Evolutionary conservation across 306 rosid genomes (phyloP).

Genomic region (Spatholobus suberectus): DNA sequence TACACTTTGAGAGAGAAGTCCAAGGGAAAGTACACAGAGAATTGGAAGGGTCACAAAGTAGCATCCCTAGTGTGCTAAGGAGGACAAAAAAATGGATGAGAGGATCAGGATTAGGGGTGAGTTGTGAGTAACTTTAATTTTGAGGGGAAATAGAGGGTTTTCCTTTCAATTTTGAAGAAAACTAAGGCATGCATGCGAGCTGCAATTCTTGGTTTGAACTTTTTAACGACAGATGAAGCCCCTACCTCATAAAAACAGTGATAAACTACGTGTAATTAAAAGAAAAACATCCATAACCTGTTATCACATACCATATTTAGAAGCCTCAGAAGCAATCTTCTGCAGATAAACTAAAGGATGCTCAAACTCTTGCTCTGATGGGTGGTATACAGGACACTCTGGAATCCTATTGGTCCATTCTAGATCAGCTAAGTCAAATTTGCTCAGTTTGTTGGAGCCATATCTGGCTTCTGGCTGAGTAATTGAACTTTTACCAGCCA

Average conservation of each 20-base stretch:
- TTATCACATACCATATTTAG: conserved; percentile 47
- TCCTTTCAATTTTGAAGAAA: neutral
- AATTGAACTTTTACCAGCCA: neutral
- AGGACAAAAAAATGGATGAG: neutral
- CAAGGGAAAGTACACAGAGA: neutral
- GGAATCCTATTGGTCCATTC: conserved; percentile 46
- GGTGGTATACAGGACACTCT: conserved; percentile 46
- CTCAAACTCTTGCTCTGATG: conserved; percentile 50
- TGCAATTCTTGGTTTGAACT: too few species aligned
- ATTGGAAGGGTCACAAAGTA: neutral
- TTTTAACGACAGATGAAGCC: too few species aligned
- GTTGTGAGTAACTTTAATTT: neutral
- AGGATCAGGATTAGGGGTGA: neutral
- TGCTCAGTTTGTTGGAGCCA: neutral
- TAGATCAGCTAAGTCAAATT: conserved; percentile 19
- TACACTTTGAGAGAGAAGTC: neutral
- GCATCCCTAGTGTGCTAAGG: neutral
- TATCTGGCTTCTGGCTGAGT: neutral
- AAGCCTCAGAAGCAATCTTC: conserved; percentile 42
- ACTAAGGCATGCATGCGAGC: neutral
- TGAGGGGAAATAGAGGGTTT: neutral
- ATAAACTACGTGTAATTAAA: neutral
- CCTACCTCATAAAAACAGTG: neutral
- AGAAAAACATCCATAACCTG: neutral
- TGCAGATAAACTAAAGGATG: conserved; percentile 50